Conservation (phyloP, 495 filamentous ascomycete genomes). For the Aspergillus indologenus region DNA sequence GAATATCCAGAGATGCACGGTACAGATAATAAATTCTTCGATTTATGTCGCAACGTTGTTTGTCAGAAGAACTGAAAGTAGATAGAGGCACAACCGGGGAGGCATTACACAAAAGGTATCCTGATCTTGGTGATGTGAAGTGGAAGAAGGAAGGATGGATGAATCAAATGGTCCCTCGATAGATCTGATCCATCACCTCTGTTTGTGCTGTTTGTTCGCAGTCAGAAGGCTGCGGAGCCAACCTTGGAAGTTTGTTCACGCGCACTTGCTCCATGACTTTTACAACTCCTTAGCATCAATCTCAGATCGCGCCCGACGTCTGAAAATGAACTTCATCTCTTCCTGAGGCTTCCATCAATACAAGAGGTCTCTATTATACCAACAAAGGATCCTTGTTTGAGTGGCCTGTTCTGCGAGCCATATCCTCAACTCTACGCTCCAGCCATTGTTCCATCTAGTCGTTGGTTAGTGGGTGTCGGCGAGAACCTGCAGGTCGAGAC, state of each 20-base stretch:
- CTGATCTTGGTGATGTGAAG: too few relatives aligned
- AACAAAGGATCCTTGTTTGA: neutral
- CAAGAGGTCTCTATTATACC: neutral
- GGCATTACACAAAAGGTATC: too few relatives aligned
- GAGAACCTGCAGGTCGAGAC: neutral
- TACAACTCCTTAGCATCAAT: too few relatives aligned
- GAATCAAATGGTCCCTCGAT: neutral
- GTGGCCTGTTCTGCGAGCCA: neutral
- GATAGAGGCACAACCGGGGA: too few relatives aligned
- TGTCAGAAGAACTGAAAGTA: too few relatives aligned
- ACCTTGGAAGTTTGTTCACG: too few relatives aligned
- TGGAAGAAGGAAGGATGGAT: neutral
- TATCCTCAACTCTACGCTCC: neutral
- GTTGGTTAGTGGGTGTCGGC: neutral
- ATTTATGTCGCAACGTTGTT: too few relatives aligned
- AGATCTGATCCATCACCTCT: neutral
- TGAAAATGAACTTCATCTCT: neutral
- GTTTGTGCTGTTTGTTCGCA: neutral
- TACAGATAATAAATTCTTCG: too few relatives aligned
- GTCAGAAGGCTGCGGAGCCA: neutral
- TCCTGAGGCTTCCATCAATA: too few relatives aligned
- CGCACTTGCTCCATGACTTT: too few relatives aligned
- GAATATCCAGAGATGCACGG: too few relatives aligned
- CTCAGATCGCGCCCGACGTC: too few relatives aligned
- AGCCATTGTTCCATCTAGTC: conserved; percentile 10